Evolutionary conservation across 1,284 basidiomycete genomes (phyloP).

Genomic region (Naganishia cerealis): DNA sequence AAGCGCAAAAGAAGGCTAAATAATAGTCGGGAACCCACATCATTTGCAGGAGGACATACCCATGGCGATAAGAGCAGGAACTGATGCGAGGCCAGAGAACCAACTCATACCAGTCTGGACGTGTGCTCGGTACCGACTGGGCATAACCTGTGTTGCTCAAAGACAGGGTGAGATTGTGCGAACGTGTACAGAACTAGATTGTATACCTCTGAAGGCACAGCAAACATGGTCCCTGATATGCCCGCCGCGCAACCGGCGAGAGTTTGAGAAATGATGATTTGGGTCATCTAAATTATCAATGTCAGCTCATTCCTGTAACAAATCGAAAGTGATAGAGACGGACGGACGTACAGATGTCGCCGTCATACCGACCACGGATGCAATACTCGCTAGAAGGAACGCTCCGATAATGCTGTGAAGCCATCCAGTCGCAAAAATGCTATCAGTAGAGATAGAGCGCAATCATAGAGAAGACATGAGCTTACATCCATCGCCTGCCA

Average conservation of each 20-base stretch:
- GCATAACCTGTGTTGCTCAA: neutral
- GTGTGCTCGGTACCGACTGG: conserved; percentile 28
- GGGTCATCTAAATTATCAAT: neutral
- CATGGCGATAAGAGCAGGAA: conserved; percentile 25
- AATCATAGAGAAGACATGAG: neutral
- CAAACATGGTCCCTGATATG: conserved; percentile 23
- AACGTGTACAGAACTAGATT: neutral
- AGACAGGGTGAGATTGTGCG: neutral
- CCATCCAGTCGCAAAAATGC: neutral
- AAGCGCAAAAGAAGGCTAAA: neutral
- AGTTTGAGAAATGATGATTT: conserved; percentile 23
- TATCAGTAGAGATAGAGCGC: neutral
- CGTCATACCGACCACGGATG: conserved; percentile 18
- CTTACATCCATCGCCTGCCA: conserved; percentile 23
- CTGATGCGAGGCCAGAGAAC: conserved; percentile 16
- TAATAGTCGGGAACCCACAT: too few species aligned
- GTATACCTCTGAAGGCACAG: conserved; percentile 19
- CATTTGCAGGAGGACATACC: neutral
- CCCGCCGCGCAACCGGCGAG: conserved; percentile 20
- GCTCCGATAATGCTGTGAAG: conserved; percentile 10
- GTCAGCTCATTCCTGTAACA: neutral
- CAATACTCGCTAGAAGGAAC: conserved; percentile 8
- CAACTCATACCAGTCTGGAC: conserved; percentile 26
- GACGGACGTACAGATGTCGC: conserved; percentile 11
- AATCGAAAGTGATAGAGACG: neutral